Conservation (phyloP, 805 yeast genomes). For the Scheffersomyces coipomensis region DNA sequence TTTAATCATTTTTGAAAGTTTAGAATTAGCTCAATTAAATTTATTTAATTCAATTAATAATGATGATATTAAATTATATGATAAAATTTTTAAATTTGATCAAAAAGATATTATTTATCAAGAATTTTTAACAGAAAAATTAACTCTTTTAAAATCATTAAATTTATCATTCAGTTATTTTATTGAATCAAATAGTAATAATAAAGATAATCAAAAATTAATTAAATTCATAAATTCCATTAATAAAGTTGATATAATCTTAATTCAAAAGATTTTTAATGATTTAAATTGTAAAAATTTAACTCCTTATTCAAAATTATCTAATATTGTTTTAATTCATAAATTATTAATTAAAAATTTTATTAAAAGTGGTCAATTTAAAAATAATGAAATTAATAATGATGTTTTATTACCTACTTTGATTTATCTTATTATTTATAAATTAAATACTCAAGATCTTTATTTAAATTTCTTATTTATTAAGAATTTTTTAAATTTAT, state of each 20-base stretch:
- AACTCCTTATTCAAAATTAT: conserved; percentile 35
- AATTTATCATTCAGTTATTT: conserved; percentile 28
- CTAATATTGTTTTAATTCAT: conserved; percentile 28
- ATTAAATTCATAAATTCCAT: conserved; percentile 15
- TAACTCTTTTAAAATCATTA: conserved; percentile 22
- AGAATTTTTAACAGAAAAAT: conserved; percentile 32
- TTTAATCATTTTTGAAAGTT: conserved; percentile 27
- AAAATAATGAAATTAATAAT: conserved; percentile 29
- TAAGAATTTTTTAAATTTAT: conserved; percentile 29
- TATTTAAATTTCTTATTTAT: conserved; percentile 37
- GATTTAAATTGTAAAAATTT: conserved; percentile 6
- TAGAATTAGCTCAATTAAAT: conserved; percentile 31
- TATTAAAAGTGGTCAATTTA: conserved; percentile 14
- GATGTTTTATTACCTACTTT: conserved; percentile 40
- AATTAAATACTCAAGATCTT: conserved; percentile 24
- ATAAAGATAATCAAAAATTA: conserved; percentile 6
- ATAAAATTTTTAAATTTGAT: conserved; percentile 39
- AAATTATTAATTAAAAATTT: conserved; percentile 23
- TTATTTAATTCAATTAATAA: conserved; percentile 24
- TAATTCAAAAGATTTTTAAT: conserved; percentile 6
- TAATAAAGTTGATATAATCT: conserved; percentile 11
- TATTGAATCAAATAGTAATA: conserved; percentile 18
- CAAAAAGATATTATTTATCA: conserved; percentile 36
- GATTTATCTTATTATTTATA: conserved; percentile 33
- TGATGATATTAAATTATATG: conserved; percentile 29